Conservation (phyloP, 164 flowering plant species). For the Buxus sempervirens region DNA sequence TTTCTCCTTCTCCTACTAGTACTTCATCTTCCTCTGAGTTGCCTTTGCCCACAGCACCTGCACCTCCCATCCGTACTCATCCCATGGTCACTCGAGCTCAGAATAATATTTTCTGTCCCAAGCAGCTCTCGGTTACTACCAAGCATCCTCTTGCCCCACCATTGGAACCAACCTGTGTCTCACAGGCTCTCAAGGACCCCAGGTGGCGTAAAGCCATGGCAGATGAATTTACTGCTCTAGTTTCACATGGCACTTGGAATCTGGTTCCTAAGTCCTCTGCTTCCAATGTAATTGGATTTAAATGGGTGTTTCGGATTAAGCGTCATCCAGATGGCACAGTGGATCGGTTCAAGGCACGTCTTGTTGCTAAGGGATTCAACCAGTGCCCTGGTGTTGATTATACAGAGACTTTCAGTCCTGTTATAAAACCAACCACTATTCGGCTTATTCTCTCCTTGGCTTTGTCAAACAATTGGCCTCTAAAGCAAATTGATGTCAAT, state of each 20-base stretch:
- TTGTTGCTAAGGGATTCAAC: background rate
- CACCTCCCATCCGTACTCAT: background rate
- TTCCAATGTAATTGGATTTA: background rate
- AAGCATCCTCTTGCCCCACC: background rate
- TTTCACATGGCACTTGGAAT: conserved; percentile 2
- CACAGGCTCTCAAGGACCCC: background rate
- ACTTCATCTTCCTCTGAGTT: no score
- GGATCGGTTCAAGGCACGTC: conserved; percentile 3
- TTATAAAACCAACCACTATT: background rate
- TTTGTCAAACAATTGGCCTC: background rate
- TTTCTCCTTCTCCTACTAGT: no score
- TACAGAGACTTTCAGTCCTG: conserved; percentile 7
- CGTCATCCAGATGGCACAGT: conserved; percentile 4
- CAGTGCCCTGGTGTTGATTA: background rate
- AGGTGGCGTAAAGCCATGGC: conserved; percentile 6
- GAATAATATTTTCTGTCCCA: background rate
- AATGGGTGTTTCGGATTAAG: conserved; percentile 9
- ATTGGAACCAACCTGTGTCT: background rate
- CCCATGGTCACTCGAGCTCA: background rate
- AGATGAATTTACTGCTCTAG: conserved; percentile 2
- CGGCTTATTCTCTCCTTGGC: conserved; percentile 9
- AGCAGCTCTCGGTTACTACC: background rate
- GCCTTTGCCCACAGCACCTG: no score
- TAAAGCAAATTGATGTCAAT: no score
- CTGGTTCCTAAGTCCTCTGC: background rate